phyloP scores from a whole-genome alignment of 352 stramenopile genomes.

The Phytophthora foliorum region DNA sequence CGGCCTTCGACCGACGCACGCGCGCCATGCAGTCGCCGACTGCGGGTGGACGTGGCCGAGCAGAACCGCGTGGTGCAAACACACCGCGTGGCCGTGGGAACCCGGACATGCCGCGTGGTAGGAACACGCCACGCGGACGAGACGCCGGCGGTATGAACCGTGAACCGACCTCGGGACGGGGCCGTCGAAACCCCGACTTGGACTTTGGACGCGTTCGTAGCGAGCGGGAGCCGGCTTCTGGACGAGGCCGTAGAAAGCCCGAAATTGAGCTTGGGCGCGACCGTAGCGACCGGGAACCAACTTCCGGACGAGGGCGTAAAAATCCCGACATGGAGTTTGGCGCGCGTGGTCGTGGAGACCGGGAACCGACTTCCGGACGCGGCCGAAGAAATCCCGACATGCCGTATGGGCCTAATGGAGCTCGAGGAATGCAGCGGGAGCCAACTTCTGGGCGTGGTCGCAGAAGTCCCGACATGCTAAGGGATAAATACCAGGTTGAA shows the following conservation, averaged over 20 bases:
- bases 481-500: slow-evolving; percentile 14
- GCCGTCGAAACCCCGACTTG: slow-evolving; percentile 6
- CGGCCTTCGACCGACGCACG: slow-evolving; percentile 40
- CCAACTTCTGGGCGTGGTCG: slow-evolving; percentile 27
- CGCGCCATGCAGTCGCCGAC: slow-evolving; percentile 28
- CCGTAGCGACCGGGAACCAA: neutral
- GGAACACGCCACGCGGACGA: slow-evolving; percentile 6
- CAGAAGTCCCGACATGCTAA: slow-evolving; percentile 7
- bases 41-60: slow-evolving; percentile 2
- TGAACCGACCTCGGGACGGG: neutral
- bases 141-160: neutral
- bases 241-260: slow-evolving; percentile 4
- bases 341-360: neutral
- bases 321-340: neutral
- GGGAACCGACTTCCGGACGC: slow-evolving; percentile 24
- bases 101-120: slow-evolving; percentile 17
- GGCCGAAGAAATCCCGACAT: slow-evolving; percentile 15
- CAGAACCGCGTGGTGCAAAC: slow-evolving; percentile 9
- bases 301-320: neutral
- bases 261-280: slow-evolving; percentile 7
- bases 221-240: slow-evolving; percentile 18
- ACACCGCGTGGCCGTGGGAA: slow-evolving; percentile 24
- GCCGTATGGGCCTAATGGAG: slow-evolving; percentile 12
- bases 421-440: slow-evolving; percentile 16
- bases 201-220: slow-evolving; percentile 8